Evolutionary conservation across 2,329 filamentous ascomycete genomes (phyloP), one percentile per base, ranked within the genome.

Genomic region (Apiospora rasikravindrae): DNA sequence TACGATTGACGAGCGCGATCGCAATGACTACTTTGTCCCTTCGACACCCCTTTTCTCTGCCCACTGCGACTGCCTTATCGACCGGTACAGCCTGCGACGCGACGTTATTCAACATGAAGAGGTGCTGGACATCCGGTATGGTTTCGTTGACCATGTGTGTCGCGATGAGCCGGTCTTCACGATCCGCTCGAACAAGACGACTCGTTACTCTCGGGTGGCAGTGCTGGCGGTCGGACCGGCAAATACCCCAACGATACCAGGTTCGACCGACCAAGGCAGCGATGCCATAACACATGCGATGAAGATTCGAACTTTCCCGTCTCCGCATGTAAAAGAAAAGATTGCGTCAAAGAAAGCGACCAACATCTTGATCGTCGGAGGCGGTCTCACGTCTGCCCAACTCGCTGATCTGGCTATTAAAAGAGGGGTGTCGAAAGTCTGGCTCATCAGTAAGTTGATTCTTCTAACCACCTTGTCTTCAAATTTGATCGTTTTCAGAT

Each of bases 341-440:
- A 88, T 94, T 13, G 82, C 83, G 7, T 80, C 82, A 1, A 82
- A 82, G 6, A 77, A 81, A 71, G 74, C 80, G n/a, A 93, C 91
- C 0, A 90, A 91, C 73, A 80, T 95, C 10, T 84, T 95, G 10
- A 87, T 96, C 11, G 86, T 96, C 5, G 93, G 93, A 1, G 94
- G 93, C 1, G 94, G 94, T 0, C 82, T 96, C 4, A 95, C 93
- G 0, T 93, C 92, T 29, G 92, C 93, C 0, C 94, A 96, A 79
- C 84, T 95, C 24, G 86, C 90, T 0, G 92, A 94, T 77, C 85
- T 92, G 67, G 89, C 89, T 0, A 82, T 95, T 72, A 86, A 88
- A 11, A 85, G 86, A 33, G 92, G 92, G 0, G 90, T 94, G 0
- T 86, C 84, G 0, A 92, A 90, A 74, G 90, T 95, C 0, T 93